Percentiles rank a stretch among this genome's conserved stretches.
Evolutionary conservation across 495 filamentous ascomycete genomes (phyloP).

Genomic region (Copromyces sp.): DNA sequence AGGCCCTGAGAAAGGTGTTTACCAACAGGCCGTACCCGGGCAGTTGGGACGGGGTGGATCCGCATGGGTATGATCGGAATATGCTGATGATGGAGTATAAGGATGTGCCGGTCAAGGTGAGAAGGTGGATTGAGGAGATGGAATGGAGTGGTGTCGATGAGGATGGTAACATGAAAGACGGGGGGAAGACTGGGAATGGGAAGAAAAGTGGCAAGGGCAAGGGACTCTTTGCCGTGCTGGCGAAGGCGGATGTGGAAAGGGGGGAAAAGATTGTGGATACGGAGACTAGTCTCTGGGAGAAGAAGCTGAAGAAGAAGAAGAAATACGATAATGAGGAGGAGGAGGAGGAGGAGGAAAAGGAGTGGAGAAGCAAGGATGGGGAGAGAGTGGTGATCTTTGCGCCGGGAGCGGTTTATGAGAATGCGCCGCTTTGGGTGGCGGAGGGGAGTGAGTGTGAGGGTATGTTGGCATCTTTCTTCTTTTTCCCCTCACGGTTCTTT

Average conservation of each 20-base stretch:
- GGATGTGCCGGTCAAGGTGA: slow-evolving; percentile 19
- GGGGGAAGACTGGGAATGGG: not conserved
- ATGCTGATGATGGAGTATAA: slow-evolving; percentile 26
- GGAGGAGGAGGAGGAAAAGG: not conserved
- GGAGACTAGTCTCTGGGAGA: slow-evolving; percentile 12
- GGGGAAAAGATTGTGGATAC: slow-evolving; percentile 6
- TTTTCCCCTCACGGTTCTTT: not conserved
- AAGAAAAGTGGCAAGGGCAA: slow-evolving; percentile 6
- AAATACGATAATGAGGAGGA: not conserved
- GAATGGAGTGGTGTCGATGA: slow-evolving; percentile 10
- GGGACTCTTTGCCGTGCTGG: slow-evolving; percentile 24
- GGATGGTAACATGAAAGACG: not conserved
- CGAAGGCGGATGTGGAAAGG: slow-evolving; percentile 1
- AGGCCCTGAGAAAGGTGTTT: slow-evolving; percentile 23
- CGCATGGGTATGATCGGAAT: slow-evolving; percentile 26
- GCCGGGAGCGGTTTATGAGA: slow-evolving; percentile 23
- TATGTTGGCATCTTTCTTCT: slow-evolving; percentile 4
- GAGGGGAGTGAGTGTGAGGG: slow-evolving; percentile 23
- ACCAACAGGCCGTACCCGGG: slow-evolving; percentile 22
- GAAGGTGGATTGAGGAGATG: slow-evolving; percentile 30
- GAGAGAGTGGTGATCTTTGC: slow-evolving; percentile 20
- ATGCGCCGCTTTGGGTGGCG: slow-evolving; percentile 26
- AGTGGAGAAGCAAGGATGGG: not conserved
- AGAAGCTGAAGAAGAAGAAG: slow-evolving; percentile 7
- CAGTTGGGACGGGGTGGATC: slow-evolving; percentile 28